A percentile compares a stretch with the other conserved stretches of the same genome.
Conservation (phyloP, 768 basidiomycete species). For the Agaricus subrufescens region DNA sequence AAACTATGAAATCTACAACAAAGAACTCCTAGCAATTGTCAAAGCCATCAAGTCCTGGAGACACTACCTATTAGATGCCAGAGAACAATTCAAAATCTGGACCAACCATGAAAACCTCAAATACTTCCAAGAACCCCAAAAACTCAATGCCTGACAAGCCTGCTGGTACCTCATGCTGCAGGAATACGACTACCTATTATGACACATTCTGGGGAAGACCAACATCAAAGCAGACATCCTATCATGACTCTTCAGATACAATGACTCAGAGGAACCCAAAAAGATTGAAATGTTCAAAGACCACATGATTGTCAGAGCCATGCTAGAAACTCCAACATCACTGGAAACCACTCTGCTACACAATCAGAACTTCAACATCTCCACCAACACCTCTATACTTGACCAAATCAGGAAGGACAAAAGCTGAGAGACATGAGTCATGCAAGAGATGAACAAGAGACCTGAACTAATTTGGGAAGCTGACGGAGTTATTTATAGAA, state of each 20-base stretch:
- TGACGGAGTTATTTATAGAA: not conserved
- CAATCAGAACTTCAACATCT: too few species aligned
- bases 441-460: not conserved
- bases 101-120: slow-evolving; percentile 36
- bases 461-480: not conserved
- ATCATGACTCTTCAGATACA: slow-evolving; percentile 2
- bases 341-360: too few species aligned
- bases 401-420: not conserved
- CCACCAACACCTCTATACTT: not conserved
- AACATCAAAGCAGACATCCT: slow-evolving; percentile 19
- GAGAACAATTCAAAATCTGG: slow-evolving; percentile 21
- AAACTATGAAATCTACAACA: slow-evolving; percentile 34
- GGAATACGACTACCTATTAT: too few species aligned
- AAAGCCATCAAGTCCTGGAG: slow-evolving; percentile 13
- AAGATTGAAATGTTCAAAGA: too few species aligned
- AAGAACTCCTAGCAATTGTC: slow-evolving; percentile 46
- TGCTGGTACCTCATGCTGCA: too few species aligned
- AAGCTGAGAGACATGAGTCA: not conserved
- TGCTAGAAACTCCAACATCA: too few species aligned
- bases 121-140: not conserved
- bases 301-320: too few species aligned
- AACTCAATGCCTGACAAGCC: not conserved
- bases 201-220: too few species aligned
- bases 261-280: too few species aligned
- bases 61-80: slow-evolving; percentile 18